Conservation (phyloP, 768 basidiomycete species). For the Tylopilus intermedius region DNA sequence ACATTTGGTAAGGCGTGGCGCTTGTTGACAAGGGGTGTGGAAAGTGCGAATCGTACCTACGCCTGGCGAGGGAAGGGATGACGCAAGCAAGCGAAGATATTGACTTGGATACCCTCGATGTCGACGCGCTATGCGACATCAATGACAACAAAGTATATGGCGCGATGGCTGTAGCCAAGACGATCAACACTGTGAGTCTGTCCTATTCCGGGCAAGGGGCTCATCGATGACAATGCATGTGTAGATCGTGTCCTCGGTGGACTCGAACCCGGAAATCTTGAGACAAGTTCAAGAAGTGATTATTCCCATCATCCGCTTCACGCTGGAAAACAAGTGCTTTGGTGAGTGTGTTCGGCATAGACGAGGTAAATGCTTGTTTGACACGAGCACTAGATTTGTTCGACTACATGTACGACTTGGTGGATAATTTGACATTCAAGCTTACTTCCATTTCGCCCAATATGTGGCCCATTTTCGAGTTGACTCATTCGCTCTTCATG, state of each 20-base stretch:
- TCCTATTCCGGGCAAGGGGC: background rate
- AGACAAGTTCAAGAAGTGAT: constrained; percentile 77
- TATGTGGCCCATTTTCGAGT: constrained; percentile 86
- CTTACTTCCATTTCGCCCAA: constrained; percentile 66
- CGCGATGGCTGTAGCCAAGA: constrained; percentile 84
- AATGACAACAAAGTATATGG: constrained; percentile 85
- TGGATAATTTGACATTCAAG: constrained; percentile 82
- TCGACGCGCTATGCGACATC: constrained; percentile 52
- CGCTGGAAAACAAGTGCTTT: constrained; percentile 70
- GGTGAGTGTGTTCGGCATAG: constrained; percentile 41
- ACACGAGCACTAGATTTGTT: constrained; percentile 55
- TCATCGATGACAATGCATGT: background rate
- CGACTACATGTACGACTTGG: constrained; percentile 82
- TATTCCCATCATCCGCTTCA: constrained; percentile 70
- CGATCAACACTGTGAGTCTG: constrained; percentile 64
- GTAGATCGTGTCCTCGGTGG: constrained; percentile 72
- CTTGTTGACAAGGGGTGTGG: background rate
- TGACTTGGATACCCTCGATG: constrained; percentile 42
- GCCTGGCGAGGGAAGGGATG: constrained; percentile 67
- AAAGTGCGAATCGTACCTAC: constrained; percentile 79
- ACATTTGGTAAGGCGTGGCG: background rate
- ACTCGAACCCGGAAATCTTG: constrained; percentile 68
- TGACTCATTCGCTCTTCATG: constrained; percentile 80
- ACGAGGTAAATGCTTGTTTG: background rate
- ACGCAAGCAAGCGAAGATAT: constrained; percentile 45